Evolutionary conservation across 805 yeast species (phyloP).

Genomic region (Cyberlindnera xylosilytica): DNA sequence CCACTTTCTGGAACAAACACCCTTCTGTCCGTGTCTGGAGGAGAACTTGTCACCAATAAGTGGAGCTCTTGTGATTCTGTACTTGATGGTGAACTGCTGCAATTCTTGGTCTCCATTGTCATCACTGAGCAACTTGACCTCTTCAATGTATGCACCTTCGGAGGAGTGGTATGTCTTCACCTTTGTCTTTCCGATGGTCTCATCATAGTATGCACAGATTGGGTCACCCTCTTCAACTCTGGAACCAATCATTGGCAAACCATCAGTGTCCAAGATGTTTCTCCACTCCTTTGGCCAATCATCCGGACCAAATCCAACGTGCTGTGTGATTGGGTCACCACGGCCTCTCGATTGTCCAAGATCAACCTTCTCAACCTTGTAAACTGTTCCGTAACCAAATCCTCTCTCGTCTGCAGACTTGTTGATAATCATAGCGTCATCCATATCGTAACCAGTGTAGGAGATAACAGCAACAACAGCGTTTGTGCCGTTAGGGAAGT

Average conservation of each 20-base stretch:
- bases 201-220: conserved; percentile 88
- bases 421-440: conserved; percentile 98
- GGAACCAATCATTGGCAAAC: conserved; percentile 86
- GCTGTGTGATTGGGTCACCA: conserved; percentile 94
- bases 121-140: conserved; percentile 88
- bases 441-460: conserved; percentile 99
- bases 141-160: conserved; percentile 94
- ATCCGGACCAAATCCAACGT: conserved; percentile 91
- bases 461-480: conserved; percentile 99
- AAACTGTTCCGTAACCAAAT: conserved; percentile 94
- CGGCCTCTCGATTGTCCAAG: conserved; percentile 71
- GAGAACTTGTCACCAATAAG: conserved; percentile 97
- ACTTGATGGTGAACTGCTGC: conserved; percentile 83
- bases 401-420: conserved; percentile 98
- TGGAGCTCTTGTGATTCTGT: conserved; percentile 87
- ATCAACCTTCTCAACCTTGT: conserved; percentile 91
- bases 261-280: conserved; percentile 85
- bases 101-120: conserved; percentile 72
- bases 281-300: conserved; percentile 92
- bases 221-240: conserved; percentile 95
- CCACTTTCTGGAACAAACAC: conserved; percentile 98
- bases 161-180: conserved; percentile 90
- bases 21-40: conserved; percentile 97
- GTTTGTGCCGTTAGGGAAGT: conserved; percentile 96
- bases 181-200: conserved; percentile 84